Conservation (phyloP, 1,284 basidiomycete genomes). For the Sanghuangporus sanghuang region DNA sequence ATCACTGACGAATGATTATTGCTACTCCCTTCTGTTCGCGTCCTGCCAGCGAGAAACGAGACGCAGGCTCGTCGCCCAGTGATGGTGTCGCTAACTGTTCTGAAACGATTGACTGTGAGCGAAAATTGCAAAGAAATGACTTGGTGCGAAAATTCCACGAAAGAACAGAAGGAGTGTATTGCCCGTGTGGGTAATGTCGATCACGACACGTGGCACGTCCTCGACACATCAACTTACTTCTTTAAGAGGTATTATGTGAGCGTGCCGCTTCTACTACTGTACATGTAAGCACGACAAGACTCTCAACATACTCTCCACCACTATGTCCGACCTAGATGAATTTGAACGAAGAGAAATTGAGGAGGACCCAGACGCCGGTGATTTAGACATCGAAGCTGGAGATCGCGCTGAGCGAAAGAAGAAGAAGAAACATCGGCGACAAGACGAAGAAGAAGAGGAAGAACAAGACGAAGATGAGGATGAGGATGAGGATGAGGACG, state of each 20-base stretch:
- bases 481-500: constrained; percentile 32
- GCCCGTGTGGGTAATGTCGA: not conserved
- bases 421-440: constrained; percentile 31
- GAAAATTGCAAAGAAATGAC: not conserved
- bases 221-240: not conserved
- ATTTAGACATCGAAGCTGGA: constrained; percentile 23
- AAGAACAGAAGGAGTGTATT: too few relatives aligned
- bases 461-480: constrained; percentile 30
- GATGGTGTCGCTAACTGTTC: not conserved
- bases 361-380: constrained; percentile 22
- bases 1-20: constrained; percentile 1
- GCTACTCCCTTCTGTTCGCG: not conserved
- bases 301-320: not conserved
- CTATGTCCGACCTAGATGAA: constrained; percentile 6
- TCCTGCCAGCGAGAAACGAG: not conserved
- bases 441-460: constrained; percentile 28
- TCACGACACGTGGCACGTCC: not conserved
- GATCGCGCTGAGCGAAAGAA: constrained; percentile 21
- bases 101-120: not conserved
- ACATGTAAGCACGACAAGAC: not conserved
- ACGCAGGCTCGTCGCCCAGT: not conserved
- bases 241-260: not conserved
- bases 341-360: constrained; percentile 2
- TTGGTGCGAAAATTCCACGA: not conserved
- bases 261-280: not conserved